Conservation (phyloP, 2,329 filamentous ascomycete genomes). For the Coniochaeta ligniaria region DNA sequence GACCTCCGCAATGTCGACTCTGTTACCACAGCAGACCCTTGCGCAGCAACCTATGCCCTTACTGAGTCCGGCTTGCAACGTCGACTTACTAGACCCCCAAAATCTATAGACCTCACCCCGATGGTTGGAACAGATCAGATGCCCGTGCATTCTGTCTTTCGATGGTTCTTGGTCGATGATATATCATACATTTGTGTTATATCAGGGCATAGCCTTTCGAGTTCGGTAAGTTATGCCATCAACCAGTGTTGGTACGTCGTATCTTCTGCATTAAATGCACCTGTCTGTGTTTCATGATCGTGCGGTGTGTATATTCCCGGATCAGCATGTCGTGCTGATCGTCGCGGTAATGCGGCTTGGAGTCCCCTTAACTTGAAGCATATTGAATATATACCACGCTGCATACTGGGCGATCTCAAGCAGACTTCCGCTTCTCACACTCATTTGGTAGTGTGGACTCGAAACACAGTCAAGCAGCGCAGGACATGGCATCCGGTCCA, state of each 20-base stretch:
- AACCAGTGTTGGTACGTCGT: no score
- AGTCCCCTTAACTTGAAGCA: constrained; percentile 5
- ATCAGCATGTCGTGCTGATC: neutral
- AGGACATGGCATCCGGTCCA: neutral
- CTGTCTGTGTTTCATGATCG: neutral
- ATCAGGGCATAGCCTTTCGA: no score
- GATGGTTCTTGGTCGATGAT: no score
- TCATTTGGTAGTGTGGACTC: neutral
- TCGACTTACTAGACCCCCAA: neutral
- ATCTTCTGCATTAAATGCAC: neutral
- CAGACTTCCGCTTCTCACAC: neutral
- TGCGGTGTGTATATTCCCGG: neutral
- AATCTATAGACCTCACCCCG: neutral
- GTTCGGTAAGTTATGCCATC: no score
- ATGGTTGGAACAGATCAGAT: neutral
- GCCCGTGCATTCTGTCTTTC: neutral
- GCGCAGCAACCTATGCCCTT: neutral
- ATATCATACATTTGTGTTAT: neutral
- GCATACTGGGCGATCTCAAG: neutral
- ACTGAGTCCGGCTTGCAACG: neutral
- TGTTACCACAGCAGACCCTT: neutral
- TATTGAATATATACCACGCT: constrained; percentile 6
- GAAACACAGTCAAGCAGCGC: neutral
- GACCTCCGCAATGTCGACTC: neutral
- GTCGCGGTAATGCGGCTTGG: constrained; percentile 6